These are phyloP conservation scores for Brassica juncea DNA, from an alignment of 345 rosid species.

Conservation along the genomic window DNA sequence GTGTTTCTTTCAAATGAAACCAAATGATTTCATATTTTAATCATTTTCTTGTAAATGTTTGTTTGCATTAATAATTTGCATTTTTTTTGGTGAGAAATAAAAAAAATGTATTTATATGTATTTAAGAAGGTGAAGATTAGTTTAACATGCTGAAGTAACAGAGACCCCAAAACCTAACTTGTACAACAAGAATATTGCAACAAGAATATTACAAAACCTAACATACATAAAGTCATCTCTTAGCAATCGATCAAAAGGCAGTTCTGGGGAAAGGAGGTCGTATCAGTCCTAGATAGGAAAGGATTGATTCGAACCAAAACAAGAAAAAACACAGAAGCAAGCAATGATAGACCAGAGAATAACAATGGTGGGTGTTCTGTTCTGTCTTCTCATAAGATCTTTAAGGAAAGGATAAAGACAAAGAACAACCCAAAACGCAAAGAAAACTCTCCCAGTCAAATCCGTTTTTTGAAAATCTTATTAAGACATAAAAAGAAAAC, in stretches of 20 bases:
- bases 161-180: background rate
- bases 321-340: slow-evolving; percentile 68
- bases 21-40: background rate
- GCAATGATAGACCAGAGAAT: slow-evolving; percentile 80
- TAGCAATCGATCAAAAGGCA: too few relatives aligned
- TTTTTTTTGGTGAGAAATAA: background rate
- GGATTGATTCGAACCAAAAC: too few relatives aligned
- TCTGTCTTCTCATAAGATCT: slow-evolving; percentile 97
- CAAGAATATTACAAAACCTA: too few relatives aligned
- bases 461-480: slow-evolving; percentile 50
- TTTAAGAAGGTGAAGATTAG: background rate
- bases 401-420: slow-evolving; percentile 97
- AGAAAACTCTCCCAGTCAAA: slow-evolving; percentile 88
- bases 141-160: background rate
- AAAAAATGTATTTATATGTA: background rate
- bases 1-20: background rate
- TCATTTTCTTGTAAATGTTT: background rate
- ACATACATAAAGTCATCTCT: too few relatives aligned
- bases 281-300: too few relatives aligned
- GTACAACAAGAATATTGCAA: background rate
- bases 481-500: slow-evolving; percentile 49
- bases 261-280: too few relatives aligned
- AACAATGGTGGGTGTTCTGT: slow-evolving; percentile 93
- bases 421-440: slow-evolving; percentile 92
- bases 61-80: background rate